phyloP scores from a whole-genome alignment of 768 basidiomycete genomes.

The Collybiopsis luxurians region DNA sequence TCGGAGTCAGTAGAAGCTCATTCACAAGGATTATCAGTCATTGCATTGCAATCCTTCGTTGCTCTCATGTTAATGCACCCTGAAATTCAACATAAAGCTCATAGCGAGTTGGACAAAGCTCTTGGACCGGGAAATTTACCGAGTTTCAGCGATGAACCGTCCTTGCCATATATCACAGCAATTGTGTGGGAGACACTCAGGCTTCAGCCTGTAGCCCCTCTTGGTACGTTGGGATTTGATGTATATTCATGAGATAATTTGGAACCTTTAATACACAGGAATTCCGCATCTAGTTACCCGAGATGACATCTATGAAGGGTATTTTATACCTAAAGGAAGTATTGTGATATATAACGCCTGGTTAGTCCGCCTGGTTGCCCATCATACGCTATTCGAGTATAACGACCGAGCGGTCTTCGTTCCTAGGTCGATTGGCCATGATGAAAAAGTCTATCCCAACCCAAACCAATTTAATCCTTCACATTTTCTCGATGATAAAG shows the following conservation, averaged over 20 bases:
- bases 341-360: too few species aligned
- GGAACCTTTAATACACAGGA: too few species aligned
- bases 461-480: background rate
- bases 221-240: conserved; percentile 14
- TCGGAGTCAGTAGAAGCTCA: background rate
- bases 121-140: conserved; percentile 18
- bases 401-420: background rate
- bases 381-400: too few species aligned
- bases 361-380: background rate
- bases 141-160: background rate
- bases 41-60: background rate
- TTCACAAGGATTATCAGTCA: background rate
- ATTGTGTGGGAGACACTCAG: conserved; percentile 26
- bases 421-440: background rate
- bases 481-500: background rate
- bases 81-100: background rate
- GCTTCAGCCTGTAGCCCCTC: conserved; percentile 22
- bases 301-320: too few species aligned
- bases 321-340: too few species aligned
- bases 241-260: too few species aligned
- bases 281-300: too few species aligned
- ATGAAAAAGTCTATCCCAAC: background rate
- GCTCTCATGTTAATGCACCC: background rate
- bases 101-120: background rate
- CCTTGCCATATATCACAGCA: conserved; percentile 28